Evolutionary conservation across 2,329 filamentous ascomycete genomes (phyloP).

Genomic region (Xylariaceae sp.): DNA sequence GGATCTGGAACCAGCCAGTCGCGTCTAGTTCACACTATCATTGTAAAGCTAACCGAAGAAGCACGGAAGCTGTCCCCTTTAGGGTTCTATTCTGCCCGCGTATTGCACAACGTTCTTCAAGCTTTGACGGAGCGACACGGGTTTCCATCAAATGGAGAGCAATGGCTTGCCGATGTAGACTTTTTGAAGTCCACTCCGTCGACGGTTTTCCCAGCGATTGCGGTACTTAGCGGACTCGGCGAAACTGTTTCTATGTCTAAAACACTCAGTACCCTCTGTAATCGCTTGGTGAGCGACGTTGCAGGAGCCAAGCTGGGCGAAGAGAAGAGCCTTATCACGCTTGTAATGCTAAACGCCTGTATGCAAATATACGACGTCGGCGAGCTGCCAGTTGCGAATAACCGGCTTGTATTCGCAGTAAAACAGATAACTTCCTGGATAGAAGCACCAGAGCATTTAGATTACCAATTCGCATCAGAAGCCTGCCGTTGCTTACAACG

Average conservation of each 20-base stretch:
- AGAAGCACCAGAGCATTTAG: constrained; percentile 54
- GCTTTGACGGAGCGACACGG: constrained; percentile 54
- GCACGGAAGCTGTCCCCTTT: constrained; percentile 49
- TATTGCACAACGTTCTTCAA: constrained; percentile 57
- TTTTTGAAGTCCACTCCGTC: constrained; percentile 54
- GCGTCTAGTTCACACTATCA: constrained; percentile 47
- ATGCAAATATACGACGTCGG: constrained; percentile 58
- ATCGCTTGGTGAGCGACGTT: constrained; percentile 66
- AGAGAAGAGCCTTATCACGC: constrained; percentile 52
- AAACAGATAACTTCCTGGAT: constrained; percentile 79
- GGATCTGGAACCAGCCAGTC: constrained; percentile 43
- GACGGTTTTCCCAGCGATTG: constrained; percentile 56
- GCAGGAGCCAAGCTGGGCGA: constrained; percentile 52
- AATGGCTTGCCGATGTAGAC: constrained; percentile 52
- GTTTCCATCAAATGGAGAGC: constrained; percentile 51
- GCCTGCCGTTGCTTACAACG: constrained; percentile 62
- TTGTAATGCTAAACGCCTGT: constrained; percentile 62
- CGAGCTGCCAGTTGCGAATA: constrained; percentile 63
- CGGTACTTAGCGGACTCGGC: constrained; percentile 58
- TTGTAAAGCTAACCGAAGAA: constrained; percentile 52
- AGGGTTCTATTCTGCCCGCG: constrained; percentile 59
- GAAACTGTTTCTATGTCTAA: constrained; percentile 56
- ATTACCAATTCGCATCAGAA: constrained; percentile 54
- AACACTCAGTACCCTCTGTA: constrained; percentile 59
- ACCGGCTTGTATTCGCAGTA: constrained; percentile 81